phyloP scores from a whole-genome alignment of 768 basidiomycete genomes.

The Pleurotus ostreatus region DNA sequence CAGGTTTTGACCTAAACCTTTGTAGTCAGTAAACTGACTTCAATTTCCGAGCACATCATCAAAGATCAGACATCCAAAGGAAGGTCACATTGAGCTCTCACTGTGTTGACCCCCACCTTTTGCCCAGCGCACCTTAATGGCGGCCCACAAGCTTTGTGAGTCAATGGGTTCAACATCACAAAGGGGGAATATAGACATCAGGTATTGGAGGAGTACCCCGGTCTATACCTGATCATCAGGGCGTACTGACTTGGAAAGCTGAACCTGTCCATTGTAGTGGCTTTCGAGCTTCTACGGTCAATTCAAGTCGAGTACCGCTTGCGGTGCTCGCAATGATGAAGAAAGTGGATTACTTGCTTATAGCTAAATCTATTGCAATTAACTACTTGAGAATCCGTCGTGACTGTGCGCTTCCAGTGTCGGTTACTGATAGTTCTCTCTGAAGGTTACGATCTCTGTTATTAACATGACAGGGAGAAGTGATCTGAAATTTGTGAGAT shows the following conservation, averaged over 20 bases:
- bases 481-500: constrained; percentile 31
- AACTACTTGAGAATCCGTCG: constrained; percentile 31
- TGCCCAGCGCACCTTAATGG: no score
- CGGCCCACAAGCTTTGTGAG: no score
- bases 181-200: no score
- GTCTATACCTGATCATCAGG: constrained; percentile 17
- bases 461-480: constrained; percentile 12
- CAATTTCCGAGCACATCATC: no score
- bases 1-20: no score
- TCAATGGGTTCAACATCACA: constrained; percentile 2
- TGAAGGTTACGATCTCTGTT: constrained; percentile 31
- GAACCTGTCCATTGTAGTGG: constrained; percentile 18
- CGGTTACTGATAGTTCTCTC: constrained; percentile 34
- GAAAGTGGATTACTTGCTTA: constrained; percentile 36
- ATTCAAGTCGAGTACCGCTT: constrained; percentile 22
- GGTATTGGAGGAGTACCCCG: neutral
- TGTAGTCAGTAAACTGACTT: no score
- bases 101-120: no score
- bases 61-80: no score
- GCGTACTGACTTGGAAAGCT: constrained; percentile 28
- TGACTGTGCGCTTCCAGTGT: constrained; percentile 23
- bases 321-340: constrained; percentile 26
- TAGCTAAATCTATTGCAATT: constrained; percentile 33
- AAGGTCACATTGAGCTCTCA: no score
- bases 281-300: constrained; percentile 1